Evolutionary conservation across 805 yeast species (phyloP), one percentile per base, ranked within the genome.

Genomic region (Wickerhamomyces bisporus): DNA sequence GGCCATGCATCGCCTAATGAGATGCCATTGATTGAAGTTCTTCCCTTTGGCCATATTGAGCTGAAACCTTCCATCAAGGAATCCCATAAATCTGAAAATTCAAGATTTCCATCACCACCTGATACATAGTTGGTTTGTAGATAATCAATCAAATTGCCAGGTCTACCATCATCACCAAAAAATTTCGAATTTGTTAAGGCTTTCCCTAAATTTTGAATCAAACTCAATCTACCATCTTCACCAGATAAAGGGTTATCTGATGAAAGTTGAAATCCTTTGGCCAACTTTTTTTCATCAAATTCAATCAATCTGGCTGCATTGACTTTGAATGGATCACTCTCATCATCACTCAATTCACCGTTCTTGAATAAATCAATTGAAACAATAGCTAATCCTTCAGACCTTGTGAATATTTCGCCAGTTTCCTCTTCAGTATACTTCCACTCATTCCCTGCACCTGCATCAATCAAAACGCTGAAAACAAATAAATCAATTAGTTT

Each of bases 361-460:
- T 57, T 49, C 9, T 58, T 57, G 51, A 78, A 79, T 72, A 78
- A 64, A 48, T 77, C 65, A 38, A 71, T 63, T 14, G 79, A 68
- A 0, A 80, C 83, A 32, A 79, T 71, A 5, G 85, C 86, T 35
- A 77, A 60, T 4, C 86, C 86, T 58, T 79, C 86, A 12, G 79
- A 71, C 52, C 86, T 64, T 20, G 53, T 56, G 28, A 55, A 52
- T 9, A 57, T 60, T 8, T 45, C 50, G 6, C 57, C 59, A 2
- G 64, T 50, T 1, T 41, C 58, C 2, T 49, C 41, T 42, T 76
- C 81, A 3, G 42, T 48, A 48, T 64, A 79, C 30, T 50, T 55
- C 86, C 86, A 79, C 9, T 47, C 49, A 38, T 74, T 71, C 15
- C 85, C 86, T 0, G 85, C 84, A 17, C 86, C 86, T 5, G 85